Evolutionary conservation across 208 protist species (phyloP).

Genomic region (Herpetomonas samuelpessoai): DNA sequence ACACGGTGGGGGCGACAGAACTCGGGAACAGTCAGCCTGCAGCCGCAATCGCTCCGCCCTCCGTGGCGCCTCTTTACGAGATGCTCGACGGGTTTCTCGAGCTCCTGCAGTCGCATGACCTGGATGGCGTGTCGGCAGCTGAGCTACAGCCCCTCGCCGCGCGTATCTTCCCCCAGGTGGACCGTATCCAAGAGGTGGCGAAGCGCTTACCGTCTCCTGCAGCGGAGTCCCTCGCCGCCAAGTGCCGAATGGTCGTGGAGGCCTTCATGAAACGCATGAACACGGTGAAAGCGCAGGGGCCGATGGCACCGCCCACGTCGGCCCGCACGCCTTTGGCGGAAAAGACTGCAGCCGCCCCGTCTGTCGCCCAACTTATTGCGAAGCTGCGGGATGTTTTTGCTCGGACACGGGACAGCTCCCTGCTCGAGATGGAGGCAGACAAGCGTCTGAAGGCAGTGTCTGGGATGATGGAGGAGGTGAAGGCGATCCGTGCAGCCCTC

Average conservation of each 20-base stretch:
- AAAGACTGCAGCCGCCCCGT: neutral
- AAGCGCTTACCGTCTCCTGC: conserved; percentile 35
- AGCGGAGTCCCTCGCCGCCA: conserved; percentile 29
- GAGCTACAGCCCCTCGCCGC: conserved; percentile 30
- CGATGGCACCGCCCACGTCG: neutral
- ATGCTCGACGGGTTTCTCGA: conserved; percentile 67
- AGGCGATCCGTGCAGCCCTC: conserved; percentile 8
- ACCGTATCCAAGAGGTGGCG: conserved; percentile 32
- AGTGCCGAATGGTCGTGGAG: conserved; percentile 40
- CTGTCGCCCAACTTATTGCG: conserved; percentile 13
- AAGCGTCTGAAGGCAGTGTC: conserved; percentile 13
- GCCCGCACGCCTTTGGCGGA: neutral
- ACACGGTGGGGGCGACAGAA: too few species aligned
- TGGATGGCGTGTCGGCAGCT: conserved; percentile 15
- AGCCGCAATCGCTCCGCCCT: neutral
- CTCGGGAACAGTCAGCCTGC: too few species aligned
- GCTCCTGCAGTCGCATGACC: conserved; percentile 36
- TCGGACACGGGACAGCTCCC: conserved; percentile 16
- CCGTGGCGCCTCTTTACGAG: conserved; percentile 42
- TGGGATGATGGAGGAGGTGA: conserved; percentile 16
- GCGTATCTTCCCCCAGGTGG: conserved; percentile 40
- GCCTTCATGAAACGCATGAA: conserved; percentile 12
- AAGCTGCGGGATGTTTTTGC: conserved; percentile 27
- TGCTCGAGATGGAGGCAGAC: conserved; percentile 8
- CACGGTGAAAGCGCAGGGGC: neutral